These are phyloP conservation scores for Rhinocladiella mackenziei DNA, from an alignment of 2,329 filamentous ascomycete genomes.

Conservation along the genomic window DNA sequence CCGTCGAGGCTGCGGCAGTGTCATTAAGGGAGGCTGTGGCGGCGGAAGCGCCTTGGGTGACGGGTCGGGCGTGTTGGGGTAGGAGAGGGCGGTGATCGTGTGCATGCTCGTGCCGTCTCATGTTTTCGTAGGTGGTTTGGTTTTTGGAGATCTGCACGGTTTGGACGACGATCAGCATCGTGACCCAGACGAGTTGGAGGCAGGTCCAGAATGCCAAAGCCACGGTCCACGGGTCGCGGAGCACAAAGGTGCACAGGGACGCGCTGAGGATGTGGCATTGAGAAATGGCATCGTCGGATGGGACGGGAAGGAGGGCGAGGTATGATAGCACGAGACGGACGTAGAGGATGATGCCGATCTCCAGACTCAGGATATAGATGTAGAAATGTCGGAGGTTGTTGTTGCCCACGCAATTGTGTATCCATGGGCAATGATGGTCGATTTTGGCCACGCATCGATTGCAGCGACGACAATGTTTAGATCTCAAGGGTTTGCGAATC, in stretches of 20 bases:
- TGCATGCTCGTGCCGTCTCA: conserved; percentile 59
- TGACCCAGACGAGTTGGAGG: conserved; percentile 88
- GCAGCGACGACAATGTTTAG: conserved; percentile 92
- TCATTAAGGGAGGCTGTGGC: conserved; percentile 34
- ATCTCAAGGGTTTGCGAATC: conserved; percentile 85
- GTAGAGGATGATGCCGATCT: conserved; percentile 68
- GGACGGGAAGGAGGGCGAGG: conserved; percentile 1
- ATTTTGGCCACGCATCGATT: conserved; percentile 91
- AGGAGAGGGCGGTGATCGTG: conserved; percentile 34
- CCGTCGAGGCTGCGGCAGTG: conserved; percentile 25
- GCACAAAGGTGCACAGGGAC: conserved; percentile 68
- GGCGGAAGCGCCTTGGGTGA: conserved; percentile 35
- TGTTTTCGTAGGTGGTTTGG: conserved; percentile 95
- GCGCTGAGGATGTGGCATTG: conserved; percentile 73
- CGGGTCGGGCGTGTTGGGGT: conserved; percentile 44
- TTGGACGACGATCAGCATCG: conserved; percentile 95
- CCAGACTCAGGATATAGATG: conserved; percentile 76
- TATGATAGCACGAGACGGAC: conserved; percentile 68
- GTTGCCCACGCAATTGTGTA: conserved; percentile 90
- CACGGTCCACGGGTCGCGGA: conserved; percentile 79
- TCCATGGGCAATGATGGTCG: conserved; percentile 98
- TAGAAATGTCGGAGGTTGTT: conserved; percentile 98
- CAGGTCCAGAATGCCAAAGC: conserved; percentile 73
- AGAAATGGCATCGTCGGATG: conserved; percentile 30
- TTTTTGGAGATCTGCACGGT: conserved; percentile 87